Evolutionary conservation across 106 monocot genomes (phyloP).

Genomic region (Acorus gramineus): DNA sequence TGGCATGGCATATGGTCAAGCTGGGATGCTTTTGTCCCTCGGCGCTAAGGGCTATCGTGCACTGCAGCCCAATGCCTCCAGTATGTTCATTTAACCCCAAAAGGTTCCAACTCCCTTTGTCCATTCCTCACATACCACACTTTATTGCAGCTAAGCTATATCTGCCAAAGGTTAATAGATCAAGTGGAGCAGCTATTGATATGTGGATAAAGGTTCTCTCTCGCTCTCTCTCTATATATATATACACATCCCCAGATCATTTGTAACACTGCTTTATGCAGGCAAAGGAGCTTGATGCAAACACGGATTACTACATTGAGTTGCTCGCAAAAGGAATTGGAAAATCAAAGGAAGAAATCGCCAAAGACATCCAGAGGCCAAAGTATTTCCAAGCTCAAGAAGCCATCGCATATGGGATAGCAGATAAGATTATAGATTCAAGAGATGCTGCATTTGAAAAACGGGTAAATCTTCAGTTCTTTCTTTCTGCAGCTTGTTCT

Average conservation of each 20-base stretch:
- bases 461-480: conserved; percentile 26
- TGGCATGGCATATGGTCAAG: conserved; percentile 95
- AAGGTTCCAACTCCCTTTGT: neutral
- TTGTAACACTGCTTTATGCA: conserved; percentile 8
- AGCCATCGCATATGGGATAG: conserved; percentile 91
- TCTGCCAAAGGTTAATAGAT: conserved; percentile 79
- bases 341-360: conserved; percentile 82
- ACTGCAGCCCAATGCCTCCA: conserved; percentile 78
- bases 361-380: conserved; percentile 62
- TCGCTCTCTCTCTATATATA: too few species aligned
- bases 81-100: conserved; percentile 20
- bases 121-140: neutral
- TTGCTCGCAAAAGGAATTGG: conserved; percentile 71
- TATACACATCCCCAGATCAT: neutral
- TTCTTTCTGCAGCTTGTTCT: neutral
- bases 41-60: conserved; percentile 82
- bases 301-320: conserved; percentile 83
- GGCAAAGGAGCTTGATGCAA: conserved; percentile 91
- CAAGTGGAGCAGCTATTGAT: conserved; percentile 87
- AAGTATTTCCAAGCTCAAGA: conserved; percentile 79
- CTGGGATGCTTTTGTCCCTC: conserved; percentile 80
- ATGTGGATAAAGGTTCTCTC: conserved; percentile 86
- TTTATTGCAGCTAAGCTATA: conserved; percentile 68
- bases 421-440: conserved; percentile 68
- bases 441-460: conserved; percentile 63